A percentile compares a stretch with the other conserved stretches of the same genome.
Evolutionary conservation across 23 red algal genomes (phyloP).

Genomic region (Rhodosorus marinus): DNA sequence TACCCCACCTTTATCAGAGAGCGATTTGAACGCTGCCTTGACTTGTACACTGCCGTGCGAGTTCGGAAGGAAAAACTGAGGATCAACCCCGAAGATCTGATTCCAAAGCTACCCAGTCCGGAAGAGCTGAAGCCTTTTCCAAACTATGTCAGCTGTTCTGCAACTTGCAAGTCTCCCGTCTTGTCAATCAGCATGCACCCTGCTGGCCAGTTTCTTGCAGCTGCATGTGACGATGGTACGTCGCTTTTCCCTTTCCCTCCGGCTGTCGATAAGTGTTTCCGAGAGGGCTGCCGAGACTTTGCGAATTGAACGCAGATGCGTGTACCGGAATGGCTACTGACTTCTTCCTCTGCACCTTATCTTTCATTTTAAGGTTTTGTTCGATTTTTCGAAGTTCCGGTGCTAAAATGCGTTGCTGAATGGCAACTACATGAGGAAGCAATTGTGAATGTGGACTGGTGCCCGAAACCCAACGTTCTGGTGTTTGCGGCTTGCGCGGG

Average conservation of each 20-base stretch:
- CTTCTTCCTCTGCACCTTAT: too few relatives aligned
- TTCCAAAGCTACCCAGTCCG: slow-evolving; percentile 62
- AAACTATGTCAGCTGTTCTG: slow-evolving; percentile 10
- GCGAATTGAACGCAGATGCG: too few relatives aligned
- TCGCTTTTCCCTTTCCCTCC: too few relatives aligned
- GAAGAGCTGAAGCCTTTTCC: slow-evolving; percentile 67
- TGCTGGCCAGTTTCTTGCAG: slow-evolving; percentile 38
- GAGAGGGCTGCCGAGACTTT: too few relatives aligned
- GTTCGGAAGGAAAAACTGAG: slow-evolving; percentile 9
- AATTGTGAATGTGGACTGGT: too few relatives aligned
- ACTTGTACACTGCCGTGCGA: slow-evolving; percentile 69
- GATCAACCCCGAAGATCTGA: slow-evolving; percentile 37
- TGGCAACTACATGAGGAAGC: too few relatives aligned
- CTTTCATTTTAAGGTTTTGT: too few relatives aligned
- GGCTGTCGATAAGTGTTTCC: too few relatives aligned
- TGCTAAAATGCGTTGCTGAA: too few relatives aligned
- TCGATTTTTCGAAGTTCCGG: too few relatives aligned
- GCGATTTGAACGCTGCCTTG: slow-evolving; percentile 83
- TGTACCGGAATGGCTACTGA: too few relatives aligned
- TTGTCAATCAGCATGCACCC: slow-evolving; percentile 56
- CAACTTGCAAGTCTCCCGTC: slow-evolving; percentile 4
- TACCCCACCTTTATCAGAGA: slow-evolving; percentile 52
- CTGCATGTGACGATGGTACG: slow-evolving; percentile 54
- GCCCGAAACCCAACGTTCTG: slow-evolving; percentile 4
- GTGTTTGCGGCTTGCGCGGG: slow-evolving; percentile 64